These are phyloP conservation scores for Allium fistulosum DNA, from an alignment of 106 monocot genomes.

Conservation along the genomic window DNA sequence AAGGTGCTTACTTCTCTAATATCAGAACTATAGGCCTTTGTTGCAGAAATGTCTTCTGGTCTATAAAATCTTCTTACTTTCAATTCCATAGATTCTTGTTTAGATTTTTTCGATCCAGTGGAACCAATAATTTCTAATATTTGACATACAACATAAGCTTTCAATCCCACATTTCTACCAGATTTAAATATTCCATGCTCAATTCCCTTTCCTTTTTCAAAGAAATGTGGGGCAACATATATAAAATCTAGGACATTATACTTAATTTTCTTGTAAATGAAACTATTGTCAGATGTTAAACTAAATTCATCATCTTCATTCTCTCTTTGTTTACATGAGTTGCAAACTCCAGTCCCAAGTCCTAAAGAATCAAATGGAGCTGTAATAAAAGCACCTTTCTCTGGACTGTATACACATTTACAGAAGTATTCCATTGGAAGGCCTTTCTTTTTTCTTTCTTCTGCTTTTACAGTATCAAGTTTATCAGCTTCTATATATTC, in stretches of 20 bases:
- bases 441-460: constrained; percentile 87
- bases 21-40: constrained; percentile 79
- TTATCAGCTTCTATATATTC: constrained; percentile 46
- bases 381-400: constrained; percentile 73
- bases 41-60: constrained; percentile 81
- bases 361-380: constrained; percentile 54
- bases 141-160: constrained; percentile 72
- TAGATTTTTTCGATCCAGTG: constrained; percentile 29
- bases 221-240: constrained; percentile 59
- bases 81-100: constrained; percentile 29
- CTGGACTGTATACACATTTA: constrained; percentile 85
- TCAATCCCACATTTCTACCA: constrained; percentile 87
- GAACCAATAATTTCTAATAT: constrained; percentile 41
- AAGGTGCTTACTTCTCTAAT: constrained; percentile 71
- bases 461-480: constrained; percentile 51
- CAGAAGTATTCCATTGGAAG: constrained; percentile 67
- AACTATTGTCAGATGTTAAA: constrained; percentile 27
- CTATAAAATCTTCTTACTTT: constrained; percentile 90
- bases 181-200: constrained; percentile 65
- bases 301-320: constrained; percentile 31
- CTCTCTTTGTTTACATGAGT: constrained; percentile 59
- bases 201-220: constrained; percentile 36
- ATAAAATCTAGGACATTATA: constrained; percentile 72
- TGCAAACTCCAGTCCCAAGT: constrained; percentile 75
- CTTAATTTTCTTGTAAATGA: constrained; percentile 53